Evolutionary conservation across 805 yeast genomes (phyloP), one percentile per base, ranked within the genome.

Genomic region (Kuraishia piskuri): DNA sequence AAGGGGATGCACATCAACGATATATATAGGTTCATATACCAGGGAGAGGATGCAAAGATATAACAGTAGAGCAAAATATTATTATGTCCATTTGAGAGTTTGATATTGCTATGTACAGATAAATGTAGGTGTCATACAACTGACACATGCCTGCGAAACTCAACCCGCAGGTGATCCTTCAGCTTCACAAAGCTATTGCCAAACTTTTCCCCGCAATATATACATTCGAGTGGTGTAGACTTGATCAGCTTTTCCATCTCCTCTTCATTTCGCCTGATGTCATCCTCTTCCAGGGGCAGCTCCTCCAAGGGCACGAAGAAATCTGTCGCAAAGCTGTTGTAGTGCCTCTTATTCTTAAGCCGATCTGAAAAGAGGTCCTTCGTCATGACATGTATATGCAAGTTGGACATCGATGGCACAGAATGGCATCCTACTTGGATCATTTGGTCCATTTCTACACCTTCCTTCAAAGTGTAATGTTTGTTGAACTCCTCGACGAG

Each of bases 351-450:
- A 58, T 81, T 71, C 63, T 86, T 88, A 68, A 88, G 53, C 23
- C 71, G 61, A 0, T 68, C 68, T 9, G 87, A 79, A 57, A 71
- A 60, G 60, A 84, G 77, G 65, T 88, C 96, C 50, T 69, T 71
- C 0, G 90, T 82, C 50, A 88, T 73, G 22, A 88, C 80, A 68
- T 88, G 96, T 20, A 88, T 69, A 61, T 88, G 96, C 48, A 88
- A 60, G 63, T 88, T 86, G 45, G 66, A 67, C 75, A 88, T 63
- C 0, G 90, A 83, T 2, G 96, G 96, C 1, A 76, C 75, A 3
- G 86, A 66, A 66, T 88, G 96, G 23, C 87, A 75, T 0, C 95
- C 92, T 8, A 75, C 77, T 55, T 70, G 68, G 8, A 86, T 69
- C 31, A 64, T 63, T 1, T 60, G 53, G 2, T 63, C 62, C 26